A percentile compares a stretch with the other conserved stretches of the same genome.
Conservation (phyloP, 805 yeast species). For the Spathaspora passalidarum region DNA sequence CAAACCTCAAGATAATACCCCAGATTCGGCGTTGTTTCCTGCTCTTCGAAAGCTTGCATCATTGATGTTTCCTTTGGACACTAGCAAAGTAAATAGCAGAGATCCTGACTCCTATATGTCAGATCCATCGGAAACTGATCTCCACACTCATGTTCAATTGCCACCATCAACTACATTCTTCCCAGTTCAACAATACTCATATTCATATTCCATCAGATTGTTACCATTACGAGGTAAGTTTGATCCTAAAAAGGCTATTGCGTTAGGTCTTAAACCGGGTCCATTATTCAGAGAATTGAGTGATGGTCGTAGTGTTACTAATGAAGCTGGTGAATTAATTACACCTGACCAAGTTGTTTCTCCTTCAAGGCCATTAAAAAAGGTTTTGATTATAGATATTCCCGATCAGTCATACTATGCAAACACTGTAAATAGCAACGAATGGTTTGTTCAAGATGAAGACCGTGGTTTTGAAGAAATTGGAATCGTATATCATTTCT, state of each 20-base stretch:
- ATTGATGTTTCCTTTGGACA: conserved; percentile 58
- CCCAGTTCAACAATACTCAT: conserved; percentile 41
- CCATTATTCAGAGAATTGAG: conserved; percentile 56
- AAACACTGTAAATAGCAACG: conserved; percentile 21
- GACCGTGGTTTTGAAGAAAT: conserved; percentile 27
- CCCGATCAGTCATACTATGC: conserved; percentile 50
- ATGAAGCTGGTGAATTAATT: conserved; percentile 57
- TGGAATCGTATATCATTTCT: conserved; percentile 68
- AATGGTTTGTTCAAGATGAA: conserved; percentile 34
- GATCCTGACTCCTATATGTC: conserved; percentile 36
- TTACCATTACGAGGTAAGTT: conserved; percentile 77
- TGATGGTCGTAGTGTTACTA: conserved; percentile 53
- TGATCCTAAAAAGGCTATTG: conserved; percentile 58
- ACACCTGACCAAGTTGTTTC: conserved; percentile 72
- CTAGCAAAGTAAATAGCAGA: conserved; percentile 33
- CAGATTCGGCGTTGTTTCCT: conserved; percentile 4
- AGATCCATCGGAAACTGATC: conserved; percentile 36
- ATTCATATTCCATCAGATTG: conserved; percentile 67
- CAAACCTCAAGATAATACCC: neutral
- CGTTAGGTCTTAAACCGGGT: conserved; percentile 69
- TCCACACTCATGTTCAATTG: conserved; percentile 36
- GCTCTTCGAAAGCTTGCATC: conserved; percentile 38
- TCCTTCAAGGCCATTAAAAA: conserved; percentile 53
- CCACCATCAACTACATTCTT: conserved; percentile 20
- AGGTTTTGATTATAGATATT: conserved; percentile 68